Percentiles rank a stretch among this genome's conserved stretches.
Conservation (phyloP, 2,329 filamentous ascomycete genomes). For the Diaporthe ilicicola region DNA sequence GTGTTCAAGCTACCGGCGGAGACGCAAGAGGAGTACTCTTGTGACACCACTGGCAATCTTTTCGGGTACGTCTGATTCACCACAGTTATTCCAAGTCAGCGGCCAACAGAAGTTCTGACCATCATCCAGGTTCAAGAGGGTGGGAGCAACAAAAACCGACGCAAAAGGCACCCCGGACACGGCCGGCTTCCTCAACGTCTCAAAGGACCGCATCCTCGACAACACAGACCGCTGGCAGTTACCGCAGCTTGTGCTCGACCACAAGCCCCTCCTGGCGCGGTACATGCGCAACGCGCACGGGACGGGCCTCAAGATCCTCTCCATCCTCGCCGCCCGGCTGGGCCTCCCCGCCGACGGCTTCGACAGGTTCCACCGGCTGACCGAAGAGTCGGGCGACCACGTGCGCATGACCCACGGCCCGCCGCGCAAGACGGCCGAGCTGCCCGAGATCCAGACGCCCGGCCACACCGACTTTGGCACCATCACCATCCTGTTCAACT, state of each 20-base stretch:
- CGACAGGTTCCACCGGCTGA: slow-evolving; percentile 28
- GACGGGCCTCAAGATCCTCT: slow-evolving; percentile 29
- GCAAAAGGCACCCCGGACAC: slow-evolving; percentile 29
- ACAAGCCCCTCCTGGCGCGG: slow-evolving; percentile 27
- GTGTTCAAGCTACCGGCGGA: slow-evolving; percentile 30
- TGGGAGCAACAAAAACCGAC: slow-evolving; percentile 32
- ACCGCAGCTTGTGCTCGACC: slow-evolving; percentile 23
- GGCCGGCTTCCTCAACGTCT: slow-evolving; percentile 33
- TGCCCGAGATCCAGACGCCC: slow-evolving; percentile 32
- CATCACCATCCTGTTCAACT: slow-evolving; percentile 50
- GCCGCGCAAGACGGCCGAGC: slow-evolving; percentile 25
- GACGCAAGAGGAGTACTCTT: slow-evolving; percentile 32
- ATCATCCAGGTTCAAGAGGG: slow-evolving; percentile 23
- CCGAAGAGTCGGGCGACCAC: slow-evolving; percentile 33
- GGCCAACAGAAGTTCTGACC: neutral
- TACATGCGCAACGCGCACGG: slow-evolving; percentile 30
- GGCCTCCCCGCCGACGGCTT: slow-evolving; percentile 27
- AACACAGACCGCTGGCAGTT: slow-evolving; percentile 29
- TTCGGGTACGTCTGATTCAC: slow-evolving; percentile 26
- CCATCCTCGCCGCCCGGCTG: slow-evolving; percentile 22
- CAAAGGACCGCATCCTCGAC: slow-evolving; percentile 34
- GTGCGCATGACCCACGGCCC: slow-evolving; percentile 33
- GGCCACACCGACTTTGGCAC: slow-evolving; percentile 50
- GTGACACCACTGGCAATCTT: slow-evolving; percentile 29
- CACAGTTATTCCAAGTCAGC: neutral